Evolutionary conservation across 768 basidiomycete species (phyloP).

Genomic region (Mycena leptocephala): DNA sequence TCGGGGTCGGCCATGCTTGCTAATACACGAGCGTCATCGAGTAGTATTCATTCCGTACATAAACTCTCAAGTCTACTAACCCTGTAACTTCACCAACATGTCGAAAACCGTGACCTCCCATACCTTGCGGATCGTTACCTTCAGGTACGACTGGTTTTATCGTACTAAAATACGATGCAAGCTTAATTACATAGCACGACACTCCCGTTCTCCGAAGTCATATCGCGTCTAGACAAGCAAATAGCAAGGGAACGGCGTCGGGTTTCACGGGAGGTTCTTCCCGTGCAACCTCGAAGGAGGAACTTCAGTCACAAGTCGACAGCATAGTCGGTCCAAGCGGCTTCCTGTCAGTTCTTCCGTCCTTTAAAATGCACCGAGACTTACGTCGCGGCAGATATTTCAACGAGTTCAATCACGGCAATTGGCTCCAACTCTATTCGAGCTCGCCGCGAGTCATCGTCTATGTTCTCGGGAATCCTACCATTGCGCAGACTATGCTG

Average conservation of each 20-base stretch:
- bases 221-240: constrained; percentile 59
- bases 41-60: too few species aligned
- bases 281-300: constrained; percentile 51
- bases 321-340: constrained; percentile 51
- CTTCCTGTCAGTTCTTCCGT: constrained; percentile 60
- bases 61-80: not conserved
- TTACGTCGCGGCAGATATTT: constrained; percentile 55
- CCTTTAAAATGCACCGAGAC: not conserved
- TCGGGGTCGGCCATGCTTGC: not conserved
- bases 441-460: constrained; percentile 50
- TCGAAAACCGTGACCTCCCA: constrained; percentile 50
- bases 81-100: constrained; percentile 25
- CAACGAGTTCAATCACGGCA: constrained; percentile 52
- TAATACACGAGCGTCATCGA: too few species aligned
- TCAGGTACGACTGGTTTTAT: too few species aligned
- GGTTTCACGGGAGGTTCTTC: constrained; percentile 31
- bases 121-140: constrained; percentile 57
- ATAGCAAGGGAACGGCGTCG: constrained; percentile 54
- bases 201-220: constrained; percentile 58
- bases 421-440: constrained; percentile 54
- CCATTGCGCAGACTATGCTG: constrained; percentile 64
- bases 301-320: constrained; percentile 53
- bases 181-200: constrained; percentile 52
- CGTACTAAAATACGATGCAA: too few species aligned
- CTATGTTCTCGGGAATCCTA: constrained; percentile 69